These are phyloP conservation scores for Taxillus chinensis DNA, from an alignment of 164 flowering plant genomes.

Conservation along the genomic window DNA sequence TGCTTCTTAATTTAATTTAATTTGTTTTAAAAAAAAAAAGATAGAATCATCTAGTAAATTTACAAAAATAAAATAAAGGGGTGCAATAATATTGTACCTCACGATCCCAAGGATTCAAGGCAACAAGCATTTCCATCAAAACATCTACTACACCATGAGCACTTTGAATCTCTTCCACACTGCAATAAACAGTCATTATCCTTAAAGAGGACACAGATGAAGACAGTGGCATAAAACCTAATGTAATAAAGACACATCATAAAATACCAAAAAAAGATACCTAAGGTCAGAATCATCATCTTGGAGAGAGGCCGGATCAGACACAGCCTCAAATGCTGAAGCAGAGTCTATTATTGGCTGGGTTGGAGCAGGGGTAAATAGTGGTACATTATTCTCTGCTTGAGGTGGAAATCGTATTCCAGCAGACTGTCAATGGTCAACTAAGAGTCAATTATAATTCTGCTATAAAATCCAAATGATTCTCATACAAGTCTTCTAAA, in stretches of 20 bases:
- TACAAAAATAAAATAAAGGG: neutral
- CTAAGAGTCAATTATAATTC: neutral
- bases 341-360: conserved; percentile 50
- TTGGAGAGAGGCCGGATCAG: conserved; percentile 64
- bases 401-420: conserved; percentile 66
- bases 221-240: too few species aligned
- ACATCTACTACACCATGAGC: conserved; percentile 83
- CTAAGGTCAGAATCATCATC: conserved; percentile 75
- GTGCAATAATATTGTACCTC: conserved; percentile 40
- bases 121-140: conserved; percentile 78
- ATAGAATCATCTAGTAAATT: too few species aligned
- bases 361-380: conserved; percentile 89
- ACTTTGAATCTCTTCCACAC: conserved; percentile 72
- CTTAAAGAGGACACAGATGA: too few species aligned
- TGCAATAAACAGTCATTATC: conserved; percentile 13
- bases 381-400: conserved; percentile 48
- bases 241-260: too few species aligned
- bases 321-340: conserved; percentile 44
- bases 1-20: too few species aligned
- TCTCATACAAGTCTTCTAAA: too few species aligned
- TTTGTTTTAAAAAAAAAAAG: too few species aligned
- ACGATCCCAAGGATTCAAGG: conserved; percentile 68
- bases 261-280: conserved; percentile 20
- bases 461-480: too few species aligned
- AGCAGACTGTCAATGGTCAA: conserved; percentile 29